A percentile compares a stretch with the other conserved stretches of the same genome.
Conservation (phyloP, 345 rosid species). For the Eucalyptus grandis region DNA sequence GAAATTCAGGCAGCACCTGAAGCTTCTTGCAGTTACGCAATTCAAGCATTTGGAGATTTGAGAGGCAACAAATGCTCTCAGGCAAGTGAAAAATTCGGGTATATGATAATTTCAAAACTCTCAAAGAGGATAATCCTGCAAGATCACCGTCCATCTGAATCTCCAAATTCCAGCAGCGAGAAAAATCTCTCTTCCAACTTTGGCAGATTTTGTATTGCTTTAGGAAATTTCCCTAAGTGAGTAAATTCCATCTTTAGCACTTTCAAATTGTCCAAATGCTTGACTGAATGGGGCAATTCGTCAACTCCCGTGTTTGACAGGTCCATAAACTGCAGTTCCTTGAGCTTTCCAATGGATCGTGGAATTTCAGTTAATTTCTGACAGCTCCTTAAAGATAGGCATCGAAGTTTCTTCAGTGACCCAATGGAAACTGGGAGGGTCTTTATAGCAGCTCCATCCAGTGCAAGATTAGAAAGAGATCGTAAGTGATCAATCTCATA, state of each 20-base stretch:
- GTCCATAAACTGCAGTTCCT: background rate
- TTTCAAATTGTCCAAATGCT: background rate
- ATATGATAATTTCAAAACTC: background rate
- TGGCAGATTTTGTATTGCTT: background rate
- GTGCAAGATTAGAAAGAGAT: no score
- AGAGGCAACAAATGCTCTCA: background rate
- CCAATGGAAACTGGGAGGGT: background rate
- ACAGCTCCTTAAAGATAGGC: background rate
- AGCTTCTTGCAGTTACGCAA: background rate
- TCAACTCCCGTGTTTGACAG: background rate
- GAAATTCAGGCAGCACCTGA: background rate
- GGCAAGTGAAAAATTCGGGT: background rate
- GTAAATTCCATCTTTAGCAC: background rate
- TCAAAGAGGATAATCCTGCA: background rate
- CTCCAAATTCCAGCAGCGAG: background rate
- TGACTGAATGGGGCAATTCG: background rate
- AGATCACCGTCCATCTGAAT: background rate
- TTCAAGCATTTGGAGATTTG: background rate
- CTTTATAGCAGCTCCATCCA: background rate
- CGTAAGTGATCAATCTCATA: no score
- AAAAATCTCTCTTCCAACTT: background rate
- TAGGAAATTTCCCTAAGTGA: background rate
- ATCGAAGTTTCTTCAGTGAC: background rate
- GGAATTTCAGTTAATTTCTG: background rate
- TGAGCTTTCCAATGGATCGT: background rate